These are phyloP conservation scores for Talaromyces pinophilus DNA, from an alignment of 2,329 filamentous ascomycete genomes.

Conservation along the genomic window DNA sequence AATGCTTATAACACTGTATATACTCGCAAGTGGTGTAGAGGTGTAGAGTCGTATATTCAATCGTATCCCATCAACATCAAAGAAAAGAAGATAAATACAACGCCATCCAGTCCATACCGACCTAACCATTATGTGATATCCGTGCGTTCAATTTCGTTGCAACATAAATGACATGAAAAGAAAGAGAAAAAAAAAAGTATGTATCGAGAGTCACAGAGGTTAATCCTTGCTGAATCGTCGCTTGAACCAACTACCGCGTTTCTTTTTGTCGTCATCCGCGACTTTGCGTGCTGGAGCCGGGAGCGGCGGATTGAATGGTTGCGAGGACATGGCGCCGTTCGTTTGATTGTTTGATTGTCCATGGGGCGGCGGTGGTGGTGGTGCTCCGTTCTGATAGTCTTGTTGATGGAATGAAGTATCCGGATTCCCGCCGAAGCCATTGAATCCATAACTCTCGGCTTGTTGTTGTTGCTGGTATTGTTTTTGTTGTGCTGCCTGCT, in stretches of 20 bases:
- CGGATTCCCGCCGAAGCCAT: slow-evolving; percentile 40
- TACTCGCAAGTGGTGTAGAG: no score
- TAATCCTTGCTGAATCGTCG: slow-evolving; percentile 66
- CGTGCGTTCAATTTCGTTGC: slow-evolving; percentile 8
- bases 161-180: slow-evolving; percentile 8
- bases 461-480: slow-evolving; percentile 40
- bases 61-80: neutral
- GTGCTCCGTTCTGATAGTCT: slow-evolving; percentile 4
- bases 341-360: slow-evolving; percentile 6
- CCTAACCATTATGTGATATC: slow-evolving; percentile 8
- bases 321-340: slow-evolving; percentile 12
- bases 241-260: slow-evolving; percentile 89
- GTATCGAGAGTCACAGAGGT: neutral
- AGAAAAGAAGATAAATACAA: neutral
- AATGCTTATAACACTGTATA: neutral
- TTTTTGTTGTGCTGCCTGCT: slow-evolving; percentile 39
- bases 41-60: neutral
- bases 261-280: slow-evolving; percentile 24
- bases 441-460: slow-evolving; percentile 66
- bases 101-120: neutral
- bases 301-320: slow-evolving; percentile 10
- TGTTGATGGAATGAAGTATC: slow-evolving; percentile 18
- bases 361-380: slow-evolving; percentile 18
- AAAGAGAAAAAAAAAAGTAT: slow-evolving; percentile 6
- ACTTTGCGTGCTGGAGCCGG: slow-evolving; percentile 22